phyloP scores from a whole-genome alignment of 768 basidiomycete genomes.

The Rhodotorula babjevae region DNA sequence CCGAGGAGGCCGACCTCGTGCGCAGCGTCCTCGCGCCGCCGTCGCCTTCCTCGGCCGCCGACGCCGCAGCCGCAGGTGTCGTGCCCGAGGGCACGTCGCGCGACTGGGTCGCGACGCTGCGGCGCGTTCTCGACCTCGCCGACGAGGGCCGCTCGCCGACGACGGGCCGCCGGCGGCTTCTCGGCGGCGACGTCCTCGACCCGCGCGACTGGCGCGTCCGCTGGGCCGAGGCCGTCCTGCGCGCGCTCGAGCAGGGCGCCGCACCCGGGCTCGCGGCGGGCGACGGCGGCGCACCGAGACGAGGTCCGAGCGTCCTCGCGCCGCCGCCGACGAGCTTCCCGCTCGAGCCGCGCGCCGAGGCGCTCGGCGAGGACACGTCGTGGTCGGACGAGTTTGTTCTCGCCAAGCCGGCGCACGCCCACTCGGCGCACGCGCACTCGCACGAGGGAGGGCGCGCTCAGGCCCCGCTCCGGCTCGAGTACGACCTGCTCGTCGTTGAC shows the following conservation, averaged over 20 bases:
- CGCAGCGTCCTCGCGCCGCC: slow-evolving; percentile 14
- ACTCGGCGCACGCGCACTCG: slow-evolving; percentile 46
- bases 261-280: slow-evolving; percentile 52
- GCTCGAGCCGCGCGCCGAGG: slow-evolving; percentile 26
- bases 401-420: slow-evolving; percentile 45
- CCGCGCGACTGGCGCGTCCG: slow-evolving; percentile 78
- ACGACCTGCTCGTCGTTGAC: slow-evolving; percentile 83
- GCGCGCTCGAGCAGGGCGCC: slow-evolving; percentile 65
- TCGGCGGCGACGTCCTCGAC: slow-evolving; percentile 57
- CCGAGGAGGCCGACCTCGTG: slow-evolving; percentile 40
- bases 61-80: too few relatives aligned
- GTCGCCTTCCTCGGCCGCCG: too few relatives aligned
- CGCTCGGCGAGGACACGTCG: not conserved
- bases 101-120: slow-evolving; percentile 41
- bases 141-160: slow-evolving; percentile 34
- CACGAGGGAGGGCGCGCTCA: slow-evolving; percentile 46
- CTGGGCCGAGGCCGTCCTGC: slow-evolving; percentile 78
- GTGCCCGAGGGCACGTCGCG: slow-evolving; percentile 15
- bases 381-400: slow-evolving; percentile 43
- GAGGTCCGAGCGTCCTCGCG: slow-evolving; percentile 38
- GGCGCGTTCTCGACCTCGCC: slow-evolving; percentile 26
- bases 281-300: not conserved
- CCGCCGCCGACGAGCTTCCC: slow-evolving; percentile 51
- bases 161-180: slow-evolving; percentile 27
- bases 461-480: slow-evolving; percentile 72